Evolutionary conservation across 2,329 filamentous ascomycete genomes (phyloP), one percentile per base, ranked within the genome.

Genomic region (Juglanconis oblonga): DNA sequence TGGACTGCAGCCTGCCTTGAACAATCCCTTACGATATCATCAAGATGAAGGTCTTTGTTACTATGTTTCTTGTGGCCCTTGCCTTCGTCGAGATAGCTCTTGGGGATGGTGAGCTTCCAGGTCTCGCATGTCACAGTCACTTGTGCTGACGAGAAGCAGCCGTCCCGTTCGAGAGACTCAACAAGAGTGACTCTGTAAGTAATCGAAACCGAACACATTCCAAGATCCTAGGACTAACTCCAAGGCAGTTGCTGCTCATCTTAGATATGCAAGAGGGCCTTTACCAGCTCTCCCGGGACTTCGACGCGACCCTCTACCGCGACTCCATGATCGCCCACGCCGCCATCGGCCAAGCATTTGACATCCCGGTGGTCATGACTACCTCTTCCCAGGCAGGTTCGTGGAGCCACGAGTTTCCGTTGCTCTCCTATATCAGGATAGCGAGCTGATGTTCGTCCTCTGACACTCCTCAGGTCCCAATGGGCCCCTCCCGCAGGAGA

Each of bases 291-390:
- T 87, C 87, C 42, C 82, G 87, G 44, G 90, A 93, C 74, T 90
- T 82, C 68, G 81, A 87, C 59, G 76, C 85, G 11, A 84, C 81
- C 9, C 79, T 87, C 40, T 92, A 84, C 78, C 81, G 82, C 62
- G 83, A 88, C 70, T 84, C 84, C 71, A 85, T 91, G 64, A 74
- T 90, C 47, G 88, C 86, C 1, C 89, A 91, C 65, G 82, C 88
- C 17, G 82, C 82, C 5, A 70, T 91, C 2, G 88, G 84, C 58
- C 82, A 86, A 57, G 74, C 86, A 57, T 92, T 92, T 68, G 74
- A 87, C 67, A 70, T 91, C 3, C 89, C 90, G 5, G 84, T 88
- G 5, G 78, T 93, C 61, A 72, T 92, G 76, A 89, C 87, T 9
- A 89, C 86, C 5, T 91, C 88, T 6, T 86, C 87, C 4, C 81